phyloP scores from a whole-genome alignment of 345 rosid genomes.

The Theobroma cacao region DNA sequence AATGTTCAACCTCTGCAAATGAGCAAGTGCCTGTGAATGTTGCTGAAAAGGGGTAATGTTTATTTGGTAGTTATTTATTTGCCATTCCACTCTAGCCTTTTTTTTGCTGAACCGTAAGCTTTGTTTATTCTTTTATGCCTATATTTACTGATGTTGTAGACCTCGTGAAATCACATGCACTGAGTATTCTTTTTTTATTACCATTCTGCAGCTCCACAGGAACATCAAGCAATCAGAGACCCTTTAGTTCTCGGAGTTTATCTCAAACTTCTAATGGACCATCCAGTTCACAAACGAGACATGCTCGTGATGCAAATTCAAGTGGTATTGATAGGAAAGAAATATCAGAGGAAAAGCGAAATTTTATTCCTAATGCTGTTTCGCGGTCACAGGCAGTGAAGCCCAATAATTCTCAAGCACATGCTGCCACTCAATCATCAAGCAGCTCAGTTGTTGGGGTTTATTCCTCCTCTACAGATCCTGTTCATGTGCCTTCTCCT shows the following conservation, averaged over 20 bases:
- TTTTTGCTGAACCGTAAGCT: background rate
- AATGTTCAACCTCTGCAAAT: constrained; percentile 28
- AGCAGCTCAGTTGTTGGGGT: constrained; percentile 74
- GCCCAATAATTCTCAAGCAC: constrained; percentile 34
- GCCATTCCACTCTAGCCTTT: background rate
- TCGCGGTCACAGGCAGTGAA: constrained; percentile 36
- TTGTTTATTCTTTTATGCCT: background rate
- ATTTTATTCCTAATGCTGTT: constrained; percentile 20
- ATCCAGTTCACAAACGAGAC: constrained; percentile 32
- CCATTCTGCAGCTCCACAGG: constrained; percentile 32
- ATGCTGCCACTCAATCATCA: constrained; percentile 37
- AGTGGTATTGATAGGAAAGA: constrained; percentile 32
- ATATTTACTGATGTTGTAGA: background rate
- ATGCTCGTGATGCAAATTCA: constrained; percentile 25
- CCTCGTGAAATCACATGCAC: background rate
- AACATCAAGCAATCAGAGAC: constrained; percentile 36
- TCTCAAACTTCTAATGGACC: constrained; percentile 37
- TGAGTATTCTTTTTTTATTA: background rate
- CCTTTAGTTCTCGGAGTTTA: constrained; percentile 23
- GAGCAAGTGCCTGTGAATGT: constrained; percentile 26
- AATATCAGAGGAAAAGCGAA: constrained; percentile 32
- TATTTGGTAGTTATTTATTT: background rate
- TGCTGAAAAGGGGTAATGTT: constrained; percentile 51
- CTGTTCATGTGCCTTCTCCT: constrained; percentile 95
- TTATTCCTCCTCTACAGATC: constrained; percentile 85